A percentile compares a stretch with the other conserved stretches of the same genome.
phyloP scores from a whole-genome alignment of 148 eudicot genomes.

The Limonium bicolor region DNA sequence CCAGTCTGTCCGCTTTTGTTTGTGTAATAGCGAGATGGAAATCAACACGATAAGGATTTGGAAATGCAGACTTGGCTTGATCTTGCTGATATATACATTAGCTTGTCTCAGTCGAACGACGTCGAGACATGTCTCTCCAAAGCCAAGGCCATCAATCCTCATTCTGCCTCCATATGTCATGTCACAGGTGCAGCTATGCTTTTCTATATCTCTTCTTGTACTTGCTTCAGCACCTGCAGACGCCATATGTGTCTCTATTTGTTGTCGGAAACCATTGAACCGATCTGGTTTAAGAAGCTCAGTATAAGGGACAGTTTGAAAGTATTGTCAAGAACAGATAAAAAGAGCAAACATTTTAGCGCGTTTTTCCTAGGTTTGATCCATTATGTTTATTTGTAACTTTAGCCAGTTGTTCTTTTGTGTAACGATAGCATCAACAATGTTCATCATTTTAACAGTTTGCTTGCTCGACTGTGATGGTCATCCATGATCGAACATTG shows the following conservation, averaged over 20 bases:
- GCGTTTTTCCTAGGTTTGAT: too few relatives aligned
- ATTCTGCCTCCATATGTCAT: conserved; percentile 62
- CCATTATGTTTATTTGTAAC: too few relatives aligned
- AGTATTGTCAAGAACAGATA: too few relatives aligned
- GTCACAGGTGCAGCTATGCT: conserved; percentile 29
- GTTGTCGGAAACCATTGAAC: not conserved
- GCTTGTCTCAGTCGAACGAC: conserved; percentile 59
- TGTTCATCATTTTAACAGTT: not conserved
- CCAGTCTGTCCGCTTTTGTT: too few relatives aligned
- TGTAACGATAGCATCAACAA: not conserved
- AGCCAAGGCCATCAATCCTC: conserved; percentile 34
- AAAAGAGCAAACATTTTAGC: too few relatives aligned
- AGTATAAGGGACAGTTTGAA: too few relatives aligned
- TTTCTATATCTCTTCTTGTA: not conserved
- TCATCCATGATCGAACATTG: not conserved
- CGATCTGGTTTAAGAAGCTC: too few relatives aligned
- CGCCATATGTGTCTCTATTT: not conserved
- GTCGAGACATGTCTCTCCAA: conserved; percentile 73
- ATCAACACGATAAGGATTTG: conserved; percentile 23
- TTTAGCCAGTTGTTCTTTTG: too few relatives aligned
- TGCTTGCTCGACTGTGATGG: not conserved
- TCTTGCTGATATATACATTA: conserved; percentile 56
- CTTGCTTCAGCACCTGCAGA: not conserved
- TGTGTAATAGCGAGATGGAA: too few relatives aligned
- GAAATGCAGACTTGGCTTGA: conserved; percentile 75